phyloP scores from a whole-genome alignment of 2,329 filamentous ascomycete genomes.

The Verticillium tricorpus region DNA sequence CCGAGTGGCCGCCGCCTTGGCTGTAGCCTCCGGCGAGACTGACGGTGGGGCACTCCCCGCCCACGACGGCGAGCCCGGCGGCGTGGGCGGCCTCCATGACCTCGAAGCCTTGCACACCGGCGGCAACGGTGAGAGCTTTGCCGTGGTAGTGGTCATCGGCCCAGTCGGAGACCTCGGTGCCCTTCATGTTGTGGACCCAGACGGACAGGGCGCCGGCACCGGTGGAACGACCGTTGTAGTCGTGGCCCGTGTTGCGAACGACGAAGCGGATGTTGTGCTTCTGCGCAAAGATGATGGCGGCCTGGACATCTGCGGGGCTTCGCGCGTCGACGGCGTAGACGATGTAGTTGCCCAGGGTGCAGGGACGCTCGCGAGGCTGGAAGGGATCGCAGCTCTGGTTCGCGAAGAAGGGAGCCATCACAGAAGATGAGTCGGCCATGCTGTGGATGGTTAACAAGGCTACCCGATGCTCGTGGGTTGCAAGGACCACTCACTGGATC shows the following conservation, averaged over 20 bases:
- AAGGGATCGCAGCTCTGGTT: constrained; percentile 30
- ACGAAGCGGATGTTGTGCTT: constrained; percentile 44
- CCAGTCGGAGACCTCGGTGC: constrained; percentile 19
- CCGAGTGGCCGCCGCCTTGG: constrained; percentile 43
- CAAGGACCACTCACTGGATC: constrained; percentile 14
- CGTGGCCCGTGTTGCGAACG: constrained; percentile 49
- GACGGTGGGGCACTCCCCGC: constrained; percentile 42
- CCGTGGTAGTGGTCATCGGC: constrained; percentile 29
- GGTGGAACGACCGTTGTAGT: constrained; percentile 47
- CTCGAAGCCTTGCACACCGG: constrained; percentile 49
- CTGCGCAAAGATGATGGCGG: constrained; percentile 41
- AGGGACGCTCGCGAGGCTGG: constrained; percentile 20
- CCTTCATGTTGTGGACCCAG: constrained; percentile 44
- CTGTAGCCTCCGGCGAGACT: constrained; percentile 22
- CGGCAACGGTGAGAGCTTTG: constrained; percentile 48
- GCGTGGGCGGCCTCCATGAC: constrained; percentile 45
- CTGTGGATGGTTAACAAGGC: constrained; percentile 15
- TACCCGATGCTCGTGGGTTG: not conserved
- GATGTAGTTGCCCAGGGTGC: constrained; percentile 36
- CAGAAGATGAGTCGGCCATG: constrained; percentile 30
- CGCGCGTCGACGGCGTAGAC: constrained; percentile 35
- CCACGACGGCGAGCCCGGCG: constrained; percentile 43
- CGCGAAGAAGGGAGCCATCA: constrained; percentile 35
- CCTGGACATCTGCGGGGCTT: constrained; percentile 39
- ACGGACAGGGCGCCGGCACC: constrained; percentile 43